phyloP scores from a whole-genome alignment of 345 rosid genomes.

The Salix arbutifolia region DNA sequence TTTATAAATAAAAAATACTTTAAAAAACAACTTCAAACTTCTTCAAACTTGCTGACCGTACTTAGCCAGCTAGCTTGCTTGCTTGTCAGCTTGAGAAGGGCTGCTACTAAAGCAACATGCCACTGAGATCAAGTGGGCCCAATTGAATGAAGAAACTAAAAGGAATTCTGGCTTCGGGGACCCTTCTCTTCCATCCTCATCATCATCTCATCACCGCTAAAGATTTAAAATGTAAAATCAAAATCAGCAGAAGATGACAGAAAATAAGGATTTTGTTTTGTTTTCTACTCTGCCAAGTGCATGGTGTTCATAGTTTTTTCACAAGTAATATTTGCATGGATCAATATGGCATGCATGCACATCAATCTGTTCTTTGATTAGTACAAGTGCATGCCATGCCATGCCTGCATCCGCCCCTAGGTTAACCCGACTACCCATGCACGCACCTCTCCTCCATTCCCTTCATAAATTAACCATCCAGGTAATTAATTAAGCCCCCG shows the following conservation, averaged over 20 bases:
- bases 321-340: neutral
- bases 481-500: too few relatives aligned
- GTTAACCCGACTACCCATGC: neutral
- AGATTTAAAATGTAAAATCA: neutral
- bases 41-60: too few relatives aligned
- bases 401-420: neutral
- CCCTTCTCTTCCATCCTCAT: neutral
- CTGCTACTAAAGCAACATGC: constrained; percentile 4
- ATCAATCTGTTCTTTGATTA: constrained; percentile 25
- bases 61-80: too few relatives aligned
- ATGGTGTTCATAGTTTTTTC: neutral
- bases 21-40: too few relatives aligned
- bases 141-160: neutral
- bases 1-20: too few relatives aligned
- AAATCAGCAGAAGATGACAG: neutral
- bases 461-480: neutral
- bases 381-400: constrained; percentile 42
- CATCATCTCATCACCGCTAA: neutral
- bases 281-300: neutral
- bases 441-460: neutral
- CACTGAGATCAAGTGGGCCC: constrained; percentile 13
- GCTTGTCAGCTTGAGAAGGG: neutral
- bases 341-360: constrained; percentile 15
- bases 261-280: neutral
- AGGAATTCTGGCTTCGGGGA: neutral